phyloP scores from a whole-genome alignment of 148 eudicot species.

The Cornus controversa region DNA sequence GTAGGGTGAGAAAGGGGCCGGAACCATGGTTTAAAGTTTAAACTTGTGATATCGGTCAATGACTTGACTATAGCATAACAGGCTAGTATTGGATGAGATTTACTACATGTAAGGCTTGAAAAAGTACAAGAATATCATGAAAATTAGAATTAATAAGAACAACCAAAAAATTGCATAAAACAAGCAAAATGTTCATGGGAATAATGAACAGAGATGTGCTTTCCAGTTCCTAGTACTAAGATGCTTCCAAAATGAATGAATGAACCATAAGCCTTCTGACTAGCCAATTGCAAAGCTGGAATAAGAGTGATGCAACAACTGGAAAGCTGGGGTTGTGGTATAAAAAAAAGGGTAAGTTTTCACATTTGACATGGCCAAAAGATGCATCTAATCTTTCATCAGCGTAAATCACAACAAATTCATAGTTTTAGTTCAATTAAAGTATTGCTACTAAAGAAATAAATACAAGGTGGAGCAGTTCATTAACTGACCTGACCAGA shows the following conservation, averaged over 20 bases:
- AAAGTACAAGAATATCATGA: too few relatives aligned
- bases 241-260: background rate
- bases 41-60: too few relatives aligned
- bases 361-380: background rate
- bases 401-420: background rate
- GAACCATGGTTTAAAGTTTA: too few relatives aligned
- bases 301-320: background rate
- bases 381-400: background rate
- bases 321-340: background rate
- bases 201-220: background rate
- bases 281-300: constrained; percentile 1
- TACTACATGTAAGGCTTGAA: too few relatives aligned
- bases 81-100: too few relatives aligned
- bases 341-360: background rate
- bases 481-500: constrained; percentile 68
- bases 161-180: too few relatives aligned
- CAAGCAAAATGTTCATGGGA: background rate
- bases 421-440: background rate
- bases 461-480: background rate
- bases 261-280: constrained; percentile 2
- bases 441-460: background rate
- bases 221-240: background rate
- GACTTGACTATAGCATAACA: too few relatives aligned
- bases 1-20: too few relatives aligned
- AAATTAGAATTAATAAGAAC: too few relatives aligned